Percentiles rank a stretch among this genome's conserved stretches.
These are phyloP conservation scores for Climacium dendroides DNA, from an alignment of 225 moss, liverwort and hornwort genomes.

Conservation along the genomic window DNA sequence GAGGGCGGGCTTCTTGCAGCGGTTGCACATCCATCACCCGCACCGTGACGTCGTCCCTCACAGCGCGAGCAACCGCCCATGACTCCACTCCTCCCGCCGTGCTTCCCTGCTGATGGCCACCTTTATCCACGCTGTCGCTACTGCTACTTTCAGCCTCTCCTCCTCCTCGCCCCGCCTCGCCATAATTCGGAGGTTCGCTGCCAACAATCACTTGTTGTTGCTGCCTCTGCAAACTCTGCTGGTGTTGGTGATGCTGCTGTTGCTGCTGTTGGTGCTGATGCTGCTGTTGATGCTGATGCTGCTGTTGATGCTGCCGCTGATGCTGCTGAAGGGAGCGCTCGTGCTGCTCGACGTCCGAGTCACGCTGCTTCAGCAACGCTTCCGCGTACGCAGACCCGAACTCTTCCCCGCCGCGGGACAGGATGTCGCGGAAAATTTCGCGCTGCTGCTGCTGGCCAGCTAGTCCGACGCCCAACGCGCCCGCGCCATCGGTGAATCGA, in stretches of 20 bases:
- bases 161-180: conserved; percentile 14
- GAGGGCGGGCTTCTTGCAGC: conserved; percentile 4
- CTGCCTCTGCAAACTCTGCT: conserved; percentile 17
- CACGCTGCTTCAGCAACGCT: conserved; percentile 22
- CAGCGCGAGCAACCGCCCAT: conserved; percentile 40
- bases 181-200: conserved; percentile 34
- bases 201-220: conserved; percentile 25
- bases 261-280: neutral
- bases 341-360: conserved; percentile 6
- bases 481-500: conserved; percentile 25
- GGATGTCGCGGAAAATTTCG: conserved; percentile 45
- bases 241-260: conserved; percentile 15
- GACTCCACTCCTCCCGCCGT: conserved; percentile 32
- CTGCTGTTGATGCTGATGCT: neutral
- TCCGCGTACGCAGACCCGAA: conserved; percentile 31
- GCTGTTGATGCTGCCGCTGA: neutral
- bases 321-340: conserved; percentile 8
- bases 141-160: conserved; percentile 44
- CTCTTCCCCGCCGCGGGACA: conserved; percentile 34
- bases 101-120: conserved; percentile 18
- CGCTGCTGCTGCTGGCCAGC: conserved; percentile 27
- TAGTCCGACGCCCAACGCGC: conserved; percentile 23
- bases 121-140: conserved; percentile 44
- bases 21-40: conserved; percentile 59
- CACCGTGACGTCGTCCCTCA: conserved; percentile 34